These are phyloP conservation scores for Chondrus crispus DNA, from an alignment of 23 red algal species.

Conservation along the genomic window DNA sequence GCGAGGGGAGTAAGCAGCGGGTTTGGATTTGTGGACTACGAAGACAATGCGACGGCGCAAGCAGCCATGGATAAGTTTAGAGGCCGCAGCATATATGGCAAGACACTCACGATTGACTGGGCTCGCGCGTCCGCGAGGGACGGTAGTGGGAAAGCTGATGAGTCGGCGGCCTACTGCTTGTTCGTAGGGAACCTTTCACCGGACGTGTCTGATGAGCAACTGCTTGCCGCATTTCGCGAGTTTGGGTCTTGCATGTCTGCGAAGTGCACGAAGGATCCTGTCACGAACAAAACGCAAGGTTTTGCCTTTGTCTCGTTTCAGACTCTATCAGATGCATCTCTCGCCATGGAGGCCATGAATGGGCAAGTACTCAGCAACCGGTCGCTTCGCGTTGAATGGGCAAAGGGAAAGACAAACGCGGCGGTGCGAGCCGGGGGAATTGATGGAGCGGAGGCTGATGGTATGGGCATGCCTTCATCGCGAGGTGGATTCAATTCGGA, in stretches of 20 bases:
- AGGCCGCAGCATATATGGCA: slow-evolving; percentile 68
- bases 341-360: slow-evolving; percentile 71
- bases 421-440: neutral
- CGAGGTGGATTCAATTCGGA: neutral
- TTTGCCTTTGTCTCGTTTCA: slow-evolving; percentile 79
- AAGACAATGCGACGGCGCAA: slow-evolving; percentile 65
- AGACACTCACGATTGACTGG: slow-evolving; percentile 84
- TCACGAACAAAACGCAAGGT: slow-evolving; percentile 42
- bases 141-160: slow-evolving; percentile 17
- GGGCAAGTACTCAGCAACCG: slow-evolving; percentile 63
- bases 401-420: slow-evolving; percentile 44
- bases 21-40: slow-evolving; percentile 89
- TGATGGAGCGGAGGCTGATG: neutral
- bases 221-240: slow-evolving; percentile 62
- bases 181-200: slow-evolving; percentile 83
- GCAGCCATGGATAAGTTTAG: slow-evolving; percentile 73
- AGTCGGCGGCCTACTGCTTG: slow-evolving; percentile 43
- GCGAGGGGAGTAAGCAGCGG: slow-evolving; percentile 59
- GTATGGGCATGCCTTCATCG: neutral
- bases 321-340: slow-evolving; percentile 31
- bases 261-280: slow-evolving; percentile 65
- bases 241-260: slow-evolving; percentile 49
- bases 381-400: slow-evolving; percentile 84
- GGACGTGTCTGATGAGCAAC: slow-evolving; percentile 66
- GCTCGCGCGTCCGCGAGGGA: slow-evolving; percentile 54